Evolutionary conservation across 768 basidiomycete species (phyloP), one percentile per base, ranked within the genome.

Genomic region (Leccinum sublutescens): DNA sequence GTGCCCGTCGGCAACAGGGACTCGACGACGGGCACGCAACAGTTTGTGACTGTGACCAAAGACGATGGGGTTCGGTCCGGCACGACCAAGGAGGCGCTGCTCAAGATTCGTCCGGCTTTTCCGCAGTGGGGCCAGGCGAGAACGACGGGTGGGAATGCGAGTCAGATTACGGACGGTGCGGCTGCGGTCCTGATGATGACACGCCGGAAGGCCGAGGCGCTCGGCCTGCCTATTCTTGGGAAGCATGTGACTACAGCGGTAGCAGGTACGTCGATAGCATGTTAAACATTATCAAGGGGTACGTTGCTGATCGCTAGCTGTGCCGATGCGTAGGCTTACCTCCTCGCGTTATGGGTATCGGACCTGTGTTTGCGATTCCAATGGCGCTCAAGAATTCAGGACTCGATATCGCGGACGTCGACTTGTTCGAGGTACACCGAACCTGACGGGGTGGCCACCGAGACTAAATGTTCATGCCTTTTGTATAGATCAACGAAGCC

Each of bases 301-400:
- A 21, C 17, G 31, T 53, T 53, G 6, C 43, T 62, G 53, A 62
- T 38, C 12, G 23, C 15, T 1, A 11, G 33, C 31, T 33, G 17
- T 47, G 23, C 36, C 14, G 31, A 5, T 36, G 36, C 4, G 21
- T 57, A 84, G 89, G 90, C 55, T 77, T 87, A 14, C 80, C 89
- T 2, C 93, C 93, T 1, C 84, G 91, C 19, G 81, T 95, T 48
- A 95, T 95, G 93, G 91, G 91, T 52, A 80, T 95, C 68, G 95
- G 92, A 1, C 95, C 95, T 3, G 79, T 82, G 0, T 83, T 82
- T 65, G 95, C 95, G 12, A 95, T 98, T 66, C 92, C 89, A 19
- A 83, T 81, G 74, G 90, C 82, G 12, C 78, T 96, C 43, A 78
- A 85, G 64, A 79, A 82, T 53, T 79, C 81, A 23, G 92, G 92